Percentiles rank a stretch among this genome's conserved stretches.
Conservation (phyloP, 139 green algal genomes). For the Diplosphaera chodatii region DNA sequence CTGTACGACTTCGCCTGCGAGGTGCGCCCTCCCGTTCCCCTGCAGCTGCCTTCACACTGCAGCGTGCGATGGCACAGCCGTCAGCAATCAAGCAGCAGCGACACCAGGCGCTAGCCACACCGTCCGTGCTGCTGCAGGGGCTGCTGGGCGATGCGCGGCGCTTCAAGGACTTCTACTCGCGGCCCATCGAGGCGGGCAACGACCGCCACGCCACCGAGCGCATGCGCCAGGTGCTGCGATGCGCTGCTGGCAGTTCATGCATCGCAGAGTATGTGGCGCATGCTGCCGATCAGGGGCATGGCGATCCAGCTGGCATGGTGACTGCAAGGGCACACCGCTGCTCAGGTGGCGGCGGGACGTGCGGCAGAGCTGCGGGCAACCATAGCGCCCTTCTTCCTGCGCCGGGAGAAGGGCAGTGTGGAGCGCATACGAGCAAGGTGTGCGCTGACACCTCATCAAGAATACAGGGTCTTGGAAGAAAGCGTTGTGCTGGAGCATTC, state of each 20-base stretch:
- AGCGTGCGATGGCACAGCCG: no score
- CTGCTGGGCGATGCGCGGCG: constrained; percentile 50
- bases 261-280: no score
- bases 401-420: constrained; percentile 84
- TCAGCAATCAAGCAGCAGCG: no score
- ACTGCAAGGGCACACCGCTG: no score
- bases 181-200: constrained; percentile 45
- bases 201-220: constrained; percentile 49
- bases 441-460: not conserved
- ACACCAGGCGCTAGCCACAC: no score
- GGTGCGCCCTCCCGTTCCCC: not conserved
- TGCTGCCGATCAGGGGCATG: no score
- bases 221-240: constrained; percentile 46
- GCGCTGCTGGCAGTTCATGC: no score
- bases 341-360: constrained; percentile 33
- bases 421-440: constrained; percentile 22
- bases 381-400: constrained; percentile 77
- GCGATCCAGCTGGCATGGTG: no score
- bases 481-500: no score
- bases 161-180: constrained; percentile 57
- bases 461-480: no score
- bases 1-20: constrained; percentile 78
- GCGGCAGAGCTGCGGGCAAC: constrained; percentile 50
- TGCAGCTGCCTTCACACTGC: no score
- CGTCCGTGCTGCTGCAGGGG: constrained; percentile 24